Percentiles rank a stretch among this genome's conserved stretches.
Conservation (phyloP, 306 rosid genomes). For the Cicer chorassanicum region DNA sequence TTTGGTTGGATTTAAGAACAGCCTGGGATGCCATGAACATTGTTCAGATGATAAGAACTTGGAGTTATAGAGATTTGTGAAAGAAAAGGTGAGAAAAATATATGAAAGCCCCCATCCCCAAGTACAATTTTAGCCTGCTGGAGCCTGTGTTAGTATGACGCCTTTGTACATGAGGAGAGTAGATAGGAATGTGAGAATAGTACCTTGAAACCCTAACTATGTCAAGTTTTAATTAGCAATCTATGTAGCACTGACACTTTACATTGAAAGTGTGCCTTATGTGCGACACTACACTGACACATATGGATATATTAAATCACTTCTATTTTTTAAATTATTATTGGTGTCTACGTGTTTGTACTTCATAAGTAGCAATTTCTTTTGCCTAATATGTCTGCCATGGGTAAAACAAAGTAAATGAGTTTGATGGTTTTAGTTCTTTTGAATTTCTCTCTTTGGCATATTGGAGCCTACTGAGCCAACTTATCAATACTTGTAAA, state of each 20-base stretch:
- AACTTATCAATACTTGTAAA: neutral
- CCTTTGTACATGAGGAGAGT: slow-evolving; percentile 4
- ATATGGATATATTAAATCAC: too few species aligned
- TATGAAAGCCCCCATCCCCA: neutral
- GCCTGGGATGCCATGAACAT: neutral
- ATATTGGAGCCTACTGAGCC: neutral
- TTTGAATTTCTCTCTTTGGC: slow-evolving; percentile 30
- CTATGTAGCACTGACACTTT: too few species aligned
- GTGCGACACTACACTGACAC: too few species aligned
- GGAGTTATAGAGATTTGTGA: neutral
- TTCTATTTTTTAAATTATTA: too few species aligned
- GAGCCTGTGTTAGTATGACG: neutral
- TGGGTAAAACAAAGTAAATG: slow-evolving; percentile 4
- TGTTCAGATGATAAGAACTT: neutral
- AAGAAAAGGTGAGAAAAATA: neutral
- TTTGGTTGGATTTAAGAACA: slow-evolving; percentile 9
- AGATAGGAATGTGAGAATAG: neutral
- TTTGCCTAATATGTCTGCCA: neutral
- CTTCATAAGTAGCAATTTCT: neutral
- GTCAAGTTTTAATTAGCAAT: neutral
- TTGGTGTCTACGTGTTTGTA: too few species aligned
- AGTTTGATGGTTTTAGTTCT: slow-evolving; percentile 7
- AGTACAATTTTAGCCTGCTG: neutral
- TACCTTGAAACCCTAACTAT: slow-evolving; percentile 4
- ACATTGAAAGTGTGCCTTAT: too few species aligned